Evolutionary conservation across 345 rosid genomes (phyloP).

Genomic region (Melaleuca quinquenervia): DNA sequence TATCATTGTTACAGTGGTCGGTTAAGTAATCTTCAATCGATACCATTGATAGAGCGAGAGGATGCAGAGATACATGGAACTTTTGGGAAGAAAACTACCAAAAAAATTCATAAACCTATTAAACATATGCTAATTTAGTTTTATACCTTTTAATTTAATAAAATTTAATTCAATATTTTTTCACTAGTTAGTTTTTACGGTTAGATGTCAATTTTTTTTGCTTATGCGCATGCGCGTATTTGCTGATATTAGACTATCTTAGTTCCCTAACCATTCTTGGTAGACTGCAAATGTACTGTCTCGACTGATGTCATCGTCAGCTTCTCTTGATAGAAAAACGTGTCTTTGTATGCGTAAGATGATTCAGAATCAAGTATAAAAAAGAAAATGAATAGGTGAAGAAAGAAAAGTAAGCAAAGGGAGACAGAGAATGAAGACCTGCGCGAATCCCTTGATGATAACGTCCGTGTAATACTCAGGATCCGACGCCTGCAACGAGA

Average conservation of each 20-base stretch:
- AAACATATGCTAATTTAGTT: too few species aligned
- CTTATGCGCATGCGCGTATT: too few species aligned
- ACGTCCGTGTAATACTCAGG: slow-evolving; percentile 34
- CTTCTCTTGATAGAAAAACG: too few species aligned
- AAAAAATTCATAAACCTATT: too few species aligned
- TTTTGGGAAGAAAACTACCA: neutral
- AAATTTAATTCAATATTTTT: too few species aligned
- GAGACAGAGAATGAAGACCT: slow-evolving; percentile 1
- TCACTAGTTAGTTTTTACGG: too few species aligned
- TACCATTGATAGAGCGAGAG: neutral
- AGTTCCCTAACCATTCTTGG: too few species aligned
- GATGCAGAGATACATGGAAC: neutral
- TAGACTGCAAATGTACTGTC: too few species aligned
- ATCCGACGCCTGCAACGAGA: slow-evolving; percentile 19
- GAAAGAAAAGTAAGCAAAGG: neutral
- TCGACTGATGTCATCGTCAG: too few species aligned
- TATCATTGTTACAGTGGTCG: neutral
- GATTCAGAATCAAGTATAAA: neutral
- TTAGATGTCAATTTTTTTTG: too few species aligned
- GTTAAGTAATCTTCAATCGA: neutral
- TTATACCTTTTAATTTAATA: neutral
- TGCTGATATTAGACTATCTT: too few species aligned
- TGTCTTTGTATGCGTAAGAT: neutral
- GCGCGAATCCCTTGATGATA: slow-evolving; percentile 39
- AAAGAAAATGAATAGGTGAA: neutral